Evolutionary conservation across 139 green algal species (phyloP), one percentile per base, ranked within the genome.

Genomic region (Chlorella sp.): DNA sequence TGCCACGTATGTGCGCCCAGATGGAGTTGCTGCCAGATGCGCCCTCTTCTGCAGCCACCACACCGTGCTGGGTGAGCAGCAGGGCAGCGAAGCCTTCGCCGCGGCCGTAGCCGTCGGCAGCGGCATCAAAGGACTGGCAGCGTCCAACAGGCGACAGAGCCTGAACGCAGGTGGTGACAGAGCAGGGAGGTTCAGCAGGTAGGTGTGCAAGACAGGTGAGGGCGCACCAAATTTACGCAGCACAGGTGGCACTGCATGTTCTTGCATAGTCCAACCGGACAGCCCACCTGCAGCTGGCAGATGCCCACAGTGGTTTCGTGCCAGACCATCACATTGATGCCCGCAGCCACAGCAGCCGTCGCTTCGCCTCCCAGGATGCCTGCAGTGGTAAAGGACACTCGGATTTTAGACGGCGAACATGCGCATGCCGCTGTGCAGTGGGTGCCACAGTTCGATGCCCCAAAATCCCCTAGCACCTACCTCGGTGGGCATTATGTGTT

Each of bases 101-200:
- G 0, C 94, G 85, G 36, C 94, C 93, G 81, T 98, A 98, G 41
- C 95, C 95, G 68, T 98, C 93, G 2, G 95, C 95, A 18, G 87
- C 63, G 12, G 90, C 84, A 60, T 98, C 95, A 68, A 98, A 88
- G 1, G 95, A 95, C 90, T 97, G 96, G 90, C 95, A 98, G 39
- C 95, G 87, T 55, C 95, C 95, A 38, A 97, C 95, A n/a, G 89
- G 84, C 0, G 81, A 70, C 12, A 90, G 72, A 41, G 34, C 26
- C 57, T 62, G 47, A 89, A 76, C 26, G 83, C 62, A 21, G 67
- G 72, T 25, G 38, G 80, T 72, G 83, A 36, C 16, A 89, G 89
- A 15, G 95, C 11, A 11, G 44, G 44, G 7, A 55, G 44, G 11
- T 11, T 23, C 11, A 2, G 51, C 15, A 13, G 60, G 18, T 17